Conservation (phyloP, 257 asterid species). For the Lycium barbarum region DNA sequence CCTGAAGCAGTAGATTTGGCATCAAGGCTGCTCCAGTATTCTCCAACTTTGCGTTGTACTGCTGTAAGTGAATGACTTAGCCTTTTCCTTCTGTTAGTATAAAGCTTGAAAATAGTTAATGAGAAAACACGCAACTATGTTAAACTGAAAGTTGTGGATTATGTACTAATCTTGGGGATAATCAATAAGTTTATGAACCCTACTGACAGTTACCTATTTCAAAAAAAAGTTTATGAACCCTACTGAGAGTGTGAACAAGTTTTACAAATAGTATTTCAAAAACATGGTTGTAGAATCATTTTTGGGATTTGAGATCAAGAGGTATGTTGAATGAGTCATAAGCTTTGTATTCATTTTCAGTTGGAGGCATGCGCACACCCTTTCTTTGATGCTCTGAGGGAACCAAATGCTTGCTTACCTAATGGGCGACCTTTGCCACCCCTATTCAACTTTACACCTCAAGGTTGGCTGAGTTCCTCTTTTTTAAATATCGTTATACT, state of each 20-base stretch:
- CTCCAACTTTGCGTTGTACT: constrained; percentile 76
- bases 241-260: background rate
- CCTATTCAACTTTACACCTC: constrained; percentile 78
- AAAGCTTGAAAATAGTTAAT: constrained; percentile 8
- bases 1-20: constrained; percentile 87
- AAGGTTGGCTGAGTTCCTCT: constrained; percentile 42
- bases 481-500: background rate
- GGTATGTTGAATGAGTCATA: background rate
- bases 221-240: background rate
- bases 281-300: background rate
- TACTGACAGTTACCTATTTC: background rate
- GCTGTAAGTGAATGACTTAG: constrained; percentile 62
- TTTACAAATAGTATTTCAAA: background rate
- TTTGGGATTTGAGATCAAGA: background rate
- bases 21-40: constrained; percentile 81
- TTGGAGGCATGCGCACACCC: constrained; percentile 71
- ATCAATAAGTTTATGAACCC: background rate
- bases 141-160: background rate
- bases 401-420: constrained; percentile 65
- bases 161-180: background rate
- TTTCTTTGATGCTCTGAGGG: constrained; percentile 73
- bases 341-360: constrained; percentile 44
- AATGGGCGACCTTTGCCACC: constrained; percentile 84
- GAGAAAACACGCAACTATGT: background rate
- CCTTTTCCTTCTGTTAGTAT: constrained; percentile 12